These are phyloP conservation scores for Breynia disticha DNA, from an alignment of 441 rosid species.

Conservation along the genomic window DNA sequence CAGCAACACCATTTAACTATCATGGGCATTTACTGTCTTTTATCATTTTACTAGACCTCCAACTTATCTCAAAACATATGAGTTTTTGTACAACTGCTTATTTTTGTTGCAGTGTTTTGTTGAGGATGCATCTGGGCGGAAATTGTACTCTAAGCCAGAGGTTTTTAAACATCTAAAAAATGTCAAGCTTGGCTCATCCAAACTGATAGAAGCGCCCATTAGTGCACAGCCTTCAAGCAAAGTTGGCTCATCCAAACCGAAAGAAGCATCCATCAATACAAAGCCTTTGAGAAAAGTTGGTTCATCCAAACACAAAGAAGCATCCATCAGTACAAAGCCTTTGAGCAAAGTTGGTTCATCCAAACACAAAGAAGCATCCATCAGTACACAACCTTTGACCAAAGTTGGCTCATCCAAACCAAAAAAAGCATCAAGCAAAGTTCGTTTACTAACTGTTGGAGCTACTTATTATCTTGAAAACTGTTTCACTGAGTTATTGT, in stretches of 20 bases:
- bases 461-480: neutral
- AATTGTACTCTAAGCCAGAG: constrained; percentile 34
- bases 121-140: constrained; percentile 23
- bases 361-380: too few species aligned
- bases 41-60: too few species aligned
- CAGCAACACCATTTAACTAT: too few species aligned
- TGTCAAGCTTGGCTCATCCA: constrained; percentile 10
- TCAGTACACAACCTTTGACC: constrained; percentile 5
- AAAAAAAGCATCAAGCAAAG: too few species aligned
- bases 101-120: constrained; percentile 24
- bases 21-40: too few species aligned
- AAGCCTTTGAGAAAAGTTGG: too few species aligned
- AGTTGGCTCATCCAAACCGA: constrained; percentile 9
- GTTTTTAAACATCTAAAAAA: constrained; percentile 25
- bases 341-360: too few species aligned
- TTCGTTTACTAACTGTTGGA: constrained; percentile 13
- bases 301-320: too few species aligned
- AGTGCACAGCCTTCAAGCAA: constrained; percentile 4
- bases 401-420: constrained; percentile 24
- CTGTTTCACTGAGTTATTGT: neutral
- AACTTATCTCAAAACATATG: constrained; percentile 2
- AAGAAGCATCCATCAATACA: constrained; percentile 5
- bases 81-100: constrained; percentile 1
- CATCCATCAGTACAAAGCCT: too few species aligned
- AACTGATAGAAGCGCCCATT: constrained; percentile 9